phyloP scores from a whole-genome alignment of 1,284 basidiomycete species.

The Tetrapyrgos nigripes region DNA sequence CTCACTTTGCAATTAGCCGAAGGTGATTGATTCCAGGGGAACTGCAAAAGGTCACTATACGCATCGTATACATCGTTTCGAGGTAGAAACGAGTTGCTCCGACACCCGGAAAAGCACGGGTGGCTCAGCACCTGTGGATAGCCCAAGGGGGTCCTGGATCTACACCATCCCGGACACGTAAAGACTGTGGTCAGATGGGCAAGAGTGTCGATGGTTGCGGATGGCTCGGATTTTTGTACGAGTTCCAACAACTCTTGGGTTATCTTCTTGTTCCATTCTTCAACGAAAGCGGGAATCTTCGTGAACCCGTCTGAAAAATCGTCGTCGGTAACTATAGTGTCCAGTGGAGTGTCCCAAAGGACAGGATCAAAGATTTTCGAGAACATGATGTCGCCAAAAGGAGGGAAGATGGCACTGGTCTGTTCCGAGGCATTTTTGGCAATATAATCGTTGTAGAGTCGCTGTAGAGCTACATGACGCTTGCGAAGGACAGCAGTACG shows the following conservation, averaged over 20 bases:
- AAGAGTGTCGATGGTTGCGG: background rate
- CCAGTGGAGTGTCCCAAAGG: background rate
- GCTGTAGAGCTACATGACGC: background rate
- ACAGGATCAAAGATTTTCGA: background rate
- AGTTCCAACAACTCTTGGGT: background rate
- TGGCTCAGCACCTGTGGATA: background rate
- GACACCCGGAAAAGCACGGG: background rate
- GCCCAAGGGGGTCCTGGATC: background rate
- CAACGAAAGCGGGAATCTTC: background rate
- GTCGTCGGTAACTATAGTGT: background rate
- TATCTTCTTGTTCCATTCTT: background rate
- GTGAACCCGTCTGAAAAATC: background rate
- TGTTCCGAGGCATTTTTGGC: background rate
- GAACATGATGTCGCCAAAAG: background rate
- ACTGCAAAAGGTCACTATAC: background rate
- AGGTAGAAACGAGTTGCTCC: background rate
- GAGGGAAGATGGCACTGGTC: background rate
- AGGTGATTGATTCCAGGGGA: background rate
- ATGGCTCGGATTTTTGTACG: background rate
- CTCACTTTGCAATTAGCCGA: background rate
- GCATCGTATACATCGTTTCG: background rate
- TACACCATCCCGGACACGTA: background rate
- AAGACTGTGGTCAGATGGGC: background rate
- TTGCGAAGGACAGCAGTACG: background rate
- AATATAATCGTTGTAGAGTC: background rate